Conservation (phyloP, 371 early-diverging fungal genomes). For the Homolaphlyctis polyrhiza region DNA sequence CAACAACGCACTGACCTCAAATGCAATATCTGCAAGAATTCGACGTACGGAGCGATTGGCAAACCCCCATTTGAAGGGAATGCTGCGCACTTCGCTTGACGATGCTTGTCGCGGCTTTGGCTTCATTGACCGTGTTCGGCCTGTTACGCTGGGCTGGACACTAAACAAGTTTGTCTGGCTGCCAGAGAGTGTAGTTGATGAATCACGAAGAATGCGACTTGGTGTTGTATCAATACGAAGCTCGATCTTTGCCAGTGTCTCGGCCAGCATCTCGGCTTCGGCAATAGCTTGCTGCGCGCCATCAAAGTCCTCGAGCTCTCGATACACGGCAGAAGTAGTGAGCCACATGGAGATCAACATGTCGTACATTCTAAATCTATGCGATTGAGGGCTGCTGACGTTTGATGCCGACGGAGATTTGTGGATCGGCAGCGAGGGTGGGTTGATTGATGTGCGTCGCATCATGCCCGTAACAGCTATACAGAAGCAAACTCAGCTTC, state of each 20-base stretch:
- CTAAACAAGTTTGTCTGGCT: no score
- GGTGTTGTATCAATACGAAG: slow-evolving; percentile 9
- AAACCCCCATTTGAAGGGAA: slow-evolving; percentile 22
- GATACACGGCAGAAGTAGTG: slow-evolving; percentile 29
- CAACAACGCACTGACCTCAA: slow-evolving; percentile 30
- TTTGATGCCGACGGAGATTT: no score
- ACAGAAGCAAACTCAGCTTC: no score
- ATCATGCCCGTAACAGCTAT: no score
- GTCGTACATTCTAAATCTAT: slow-evolving; percentile 29
- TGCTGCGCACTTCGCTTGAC: not conserved
- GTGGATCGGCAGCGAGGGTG: no score
- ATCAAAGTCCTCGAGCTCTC: slow-evolving; percentile 21
- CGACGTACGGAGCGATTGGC: slow-evolving; percentile 22
- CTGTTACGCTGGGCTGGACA: no score
- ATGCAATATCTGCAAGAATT: slow-evolving; percentile 37
- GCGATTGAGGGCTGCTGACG: no score
- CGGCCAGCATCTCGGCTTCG: slow-evolving; percentile 35
- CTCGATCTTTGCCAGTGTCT: slow-evolving; percentile 26
- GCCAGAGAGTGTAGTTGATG: no score
- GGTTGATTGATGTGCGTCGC: no score
- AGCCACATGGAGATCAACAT: slow-evolving; percentile 37
- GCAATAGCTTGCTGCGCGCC: slow-evolving; percentile 25
- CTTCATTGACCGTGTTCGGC: not conserved
- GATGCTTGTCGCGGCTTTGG: not conserved
- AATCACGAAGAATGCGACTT: slow-evolving; percentile 18